Evolutionary conservation across 345 rosid genomes (phyloP).

Genomic region (Bretschneidera sinensis): DNA sequence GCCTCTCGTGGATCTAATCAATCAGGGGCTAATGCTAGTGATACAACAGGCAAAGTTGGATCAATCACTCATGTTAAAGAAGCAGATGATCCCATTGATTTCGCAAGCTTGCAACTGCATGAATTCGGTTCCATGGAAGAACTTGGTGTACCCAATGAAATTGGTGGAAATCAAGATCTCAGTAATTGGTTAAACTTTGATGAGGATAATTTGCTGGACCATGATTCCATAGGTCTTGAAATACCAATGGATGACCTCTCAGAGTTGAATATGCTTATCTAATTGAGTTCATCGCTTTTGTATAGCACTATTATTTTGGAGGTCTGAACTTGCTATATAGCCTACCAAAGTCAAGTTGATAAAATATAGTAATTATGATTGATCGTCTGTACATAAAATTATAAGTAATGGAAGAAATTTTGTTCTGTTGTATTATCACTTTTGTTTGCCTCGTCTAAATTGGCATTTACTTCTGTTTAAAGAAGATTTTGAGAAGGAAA

Average conservation of each 20-base stretch:
- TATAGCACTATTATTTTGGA: too few species aligned
- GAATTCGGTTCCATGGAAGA: slow-evolving; percentile 55
- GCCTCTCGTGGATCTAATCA: slow-evolving; percentile 20
- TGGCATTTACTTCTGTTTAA: too few species aligned
- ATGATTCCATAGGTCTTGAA: slow-evolving; percentile 68
- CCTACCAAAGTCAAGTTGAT: too few species aligned
- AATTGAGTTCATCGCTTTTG: too few species aligned
- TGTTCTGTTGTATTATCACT: too few species aligned
- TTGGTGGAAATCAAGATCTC: slow-evolving; percentile 48
- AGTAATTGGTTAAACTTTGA: slow-evolving; percentile 59
- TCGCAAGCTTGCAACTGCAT: slow-evolving; percentile 38
- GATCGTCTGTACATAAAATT: too few species aligned
- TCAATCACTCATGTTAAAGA: slow-evolving; percentile 29
- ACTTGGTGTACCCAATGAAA: slow-evolving; percentile 28
- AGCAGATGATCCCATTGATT: slow-evolving; percentile 46
- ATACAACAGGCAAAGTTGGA: slow-evolving; percentile 13
- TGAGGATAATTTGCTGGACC: slow-evolving; percentile 67
- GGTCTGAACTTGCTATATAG: too few species aligned
- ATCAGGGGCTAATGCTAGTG: too few species aligned
- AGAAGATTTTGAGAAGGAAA: too few species aligned
- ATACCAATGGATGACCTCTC: slow-evolving; percentile 95
- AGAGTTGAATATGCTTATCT: slow-evolving; percentile 23
- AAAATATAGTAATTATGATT: too few species aligned
- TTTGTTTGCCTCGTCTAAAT: too few species aligned
- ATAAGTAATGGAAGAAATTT: too few species aligned